Base-by-base conservation (phyloP, 352 stramenopile genomes). In the Phytophthora pseudosyringae region DNA sequence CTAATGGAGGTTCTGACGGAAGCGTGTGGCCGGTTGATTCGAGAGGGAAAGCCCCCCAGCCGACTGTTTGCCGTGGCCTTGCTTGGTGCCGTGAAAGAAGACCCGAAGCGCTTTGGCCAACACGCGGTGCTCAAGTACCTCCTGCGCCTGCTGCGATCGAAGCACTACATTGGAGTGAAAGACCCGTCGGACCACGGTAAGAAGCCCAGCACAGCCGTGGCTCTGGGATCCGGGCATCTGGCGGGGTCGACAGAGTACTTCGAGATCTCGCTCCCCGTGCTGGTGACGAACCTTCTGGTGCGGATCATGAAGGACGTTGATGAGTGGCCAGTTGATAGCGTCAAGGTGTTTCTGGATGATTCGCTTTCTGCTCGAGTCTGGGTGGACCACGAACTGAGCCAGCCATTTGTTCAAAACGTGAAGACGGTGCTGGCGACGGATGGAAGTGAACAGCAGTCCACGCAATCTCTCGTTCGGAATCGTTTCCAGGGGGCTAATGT, bases 311-410 rank as follows among this genome's bases (percentile, higher is more conserved):
- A 92, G 75, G 64, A 86, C 44, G 55, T 43, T 15, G 53, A 78
- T 11, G 73, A 79, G 5, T 94, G 86, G 86, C 83, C 86, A 13
- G 71, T 90, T 21, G 88, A 96, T 62, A 94, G 82, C 51, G 78
- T 94, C 31, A 96, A 94, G 62, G 88, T 96, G 15, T 96, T 94
- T 69, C 62, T 96, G 3, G 86, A 94, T 39, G 88, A 96, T 67
- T 91, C 88, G 4, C 70, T 96, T 10, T 86, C 85, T 59, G 76
- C 81, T n/a, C 79, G 88, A 43, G 69, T 88, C 12, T 96, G 88
- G 88, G 88, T 96, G 0, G 86, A 96, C 50, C 83, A 94, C 46
- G 84, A 93, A 31, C 63, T 93, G n/a, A 94, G 86, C 41, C 78
- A 78, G 26, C 47, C 76, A 5, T 96, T 96, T 63, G 84, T 94